phyloP scores from a whole-genome alignment of 2,329 filamentous ascomycete genomes.

The Nectriaceae sp. region DNA sequence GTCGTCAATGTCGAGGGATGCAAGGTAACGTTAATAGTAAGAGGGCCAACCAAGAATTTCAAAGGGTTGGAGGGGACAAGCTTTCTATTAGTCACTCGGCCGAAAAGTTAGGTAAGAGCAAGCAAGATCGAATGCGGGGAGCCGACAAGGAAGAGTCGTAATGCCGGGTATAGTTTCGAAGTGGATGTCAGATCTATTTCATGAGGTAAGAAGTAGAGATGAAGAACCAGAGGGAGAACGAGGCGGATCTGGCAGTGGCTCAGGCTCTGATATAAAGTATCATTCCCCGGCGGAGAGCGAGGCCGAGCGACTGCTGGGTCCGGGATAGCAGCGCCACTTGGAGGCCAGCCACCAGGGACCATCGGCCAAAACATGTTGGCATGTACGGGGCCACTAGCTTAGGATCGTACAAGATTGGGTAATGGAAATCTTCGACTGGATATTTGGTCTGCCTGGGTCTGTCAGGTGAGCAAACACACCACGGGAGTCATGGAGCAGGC shows the following conservation, averaged over 20 bases:
- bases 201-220: background rate
- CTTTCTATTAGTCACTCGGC: constrained; percentile 3
- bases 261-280: constrained; percentile 11
- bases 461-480: constrained; percentile 33
- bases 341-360: constrained; percentile 1
- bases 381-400: constrained; percentile 34
- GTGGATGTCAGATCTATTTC: background rate
- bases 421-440: constrained; percentile 50
- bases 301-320: constrained; percentile 10
- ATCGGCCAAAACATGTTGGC: constrained; percentile 20
- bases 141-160: background rate
- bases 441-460: constrained; percentile 18
- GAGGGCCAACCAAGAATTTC: background rate
- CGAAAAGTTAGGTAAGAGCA: background rate
- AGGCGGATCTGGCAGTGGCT: constrained; percentile 1
- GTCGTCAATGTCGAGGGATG: too few species aligned
- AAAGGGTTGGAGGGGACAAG: background rate
- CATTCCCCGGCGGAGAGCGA: background rate
- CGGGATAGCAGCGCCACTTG: background rate
- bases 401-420: constrained; percentile 44
- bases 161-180: background rate
- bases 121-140: background rate
- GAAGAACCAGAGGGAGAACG: constrained; percentile 1
- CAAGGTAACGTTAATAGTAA: too few species aligned
- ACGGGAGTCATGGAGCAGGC: constrained; percentile 17